Evolutionary conservation across 73 alveolate genomes (phyloP), one percentile per base, ranked within the genome.

Genomic region (Paramecium sonneborni): DNA sequence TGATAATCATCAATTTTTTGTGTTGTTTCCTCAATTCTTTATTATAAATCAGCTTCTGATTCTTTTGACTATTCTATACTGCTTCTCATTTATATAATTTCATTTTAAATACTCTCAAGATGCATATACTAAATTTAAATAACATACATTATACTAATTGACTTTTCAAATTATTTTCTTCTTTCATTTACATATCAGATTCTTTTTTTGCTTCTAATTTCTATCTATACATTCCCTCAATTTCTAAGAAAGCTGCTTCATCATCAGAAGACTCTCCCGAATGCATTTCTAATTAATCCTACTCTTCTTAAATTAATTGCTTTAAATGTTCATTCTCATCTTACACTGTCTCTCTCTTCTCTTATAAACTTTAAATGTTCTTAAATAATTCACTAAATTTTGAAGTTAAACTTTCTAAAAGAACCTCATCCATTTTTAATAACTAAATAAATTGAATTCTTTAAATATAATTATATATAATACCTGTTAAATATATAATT

Each of bases 241-340:
- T 21, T 74, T 74, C 67, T 74, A 15, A 15, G 28, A 30, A 32
- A 12, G 12, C 39, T 5, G 14, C 26, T 43, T 74, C 87, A 14
- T 74, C 87, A 74, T 74, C 87, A 74, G 32, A 21, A 74, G 56
- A 32, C 34, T 74, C 87, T 14, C 46, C 87, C 14, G 84, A 67
- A 21, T 52, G 1, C 44, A 67, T 30, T 24, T 67, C 84, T 28
- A 74, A 35, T 74, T 74, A 74, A 30, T 74, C 87, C 11, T 35
- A 15, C 26, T 74, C 87, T 67, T 74, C 87, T 14, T 35, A 14
- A 74, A 74, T 74, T 11, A 74, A 43, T 74, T 38, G 35, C 12
- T 21, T 32, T 6, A 35, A 38, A 74, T 74, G 56, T 15, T 74
- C 62, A 74, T 35, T 74, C 30, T 74, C 87, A 32, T 35, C 67